phyloP scores from a whole-genome alignment of 495 filamentous ascomycete genomes.

The Penicillium canescens region DNA sequence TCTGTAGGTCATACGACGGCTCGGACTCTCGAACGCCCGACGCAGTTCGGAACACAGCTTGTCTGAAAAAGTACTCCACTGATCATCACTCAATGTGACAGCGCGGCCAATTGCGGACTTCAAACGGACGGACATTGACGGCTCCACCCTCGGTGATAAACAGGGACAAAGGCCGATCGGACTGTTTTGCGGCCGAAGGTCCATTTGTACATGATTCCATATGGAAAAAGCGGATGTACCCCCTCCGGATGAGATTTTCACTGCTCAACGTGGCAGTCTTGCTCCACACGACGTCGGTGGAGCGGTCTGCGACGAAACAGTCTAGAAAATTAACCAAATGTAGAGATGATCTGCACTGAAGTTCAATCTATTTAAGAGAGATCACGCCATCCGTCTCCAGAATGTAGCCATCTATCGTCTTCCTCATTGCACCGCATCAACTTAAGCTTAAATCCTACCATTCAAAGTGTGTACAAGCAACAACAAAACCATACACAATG shows the following conservation, averaged over 20 bases:
- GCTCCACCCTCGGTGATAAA: neutral
- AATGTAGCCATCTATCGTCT: neutral
- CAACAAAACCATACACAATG: neutral
- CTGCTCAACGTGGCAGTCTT: no score
- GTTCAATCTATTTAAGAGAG: neutral
- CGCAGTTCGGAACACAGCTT: no score
- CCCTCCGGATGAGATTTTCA: no score
- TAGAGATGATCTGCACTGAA: neutral
- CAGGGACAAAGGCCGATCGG: constrained; percentile 1
- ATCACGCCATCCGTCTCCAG: constrained; percentile 6
- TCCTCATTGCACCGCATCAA: neutral
- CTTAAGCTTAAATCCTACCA: constrained; percentile 7
- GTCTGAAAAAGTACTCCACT: no score
- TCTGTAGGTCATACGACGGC: no score
- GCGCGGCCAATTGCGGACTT: no score
- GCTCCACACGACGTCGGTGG: no score
- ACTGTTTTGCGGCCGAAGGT: no score
- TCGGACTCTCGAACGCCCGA: no score
- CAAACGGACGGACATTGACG: no score
- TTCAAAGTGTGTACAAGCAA: neutral
- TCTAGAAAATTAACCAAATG: neutral
- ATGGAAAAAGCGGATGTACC: neutral
- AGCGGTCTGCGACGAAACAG: neutral
- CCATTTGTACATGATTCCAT: neutral
- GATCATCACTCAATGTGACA: no score